Evolutionary conservation across 2,329 filamentous ascomycete genomes (phyloP).

Genomic region (Colletotrichum sp.): DNA sequence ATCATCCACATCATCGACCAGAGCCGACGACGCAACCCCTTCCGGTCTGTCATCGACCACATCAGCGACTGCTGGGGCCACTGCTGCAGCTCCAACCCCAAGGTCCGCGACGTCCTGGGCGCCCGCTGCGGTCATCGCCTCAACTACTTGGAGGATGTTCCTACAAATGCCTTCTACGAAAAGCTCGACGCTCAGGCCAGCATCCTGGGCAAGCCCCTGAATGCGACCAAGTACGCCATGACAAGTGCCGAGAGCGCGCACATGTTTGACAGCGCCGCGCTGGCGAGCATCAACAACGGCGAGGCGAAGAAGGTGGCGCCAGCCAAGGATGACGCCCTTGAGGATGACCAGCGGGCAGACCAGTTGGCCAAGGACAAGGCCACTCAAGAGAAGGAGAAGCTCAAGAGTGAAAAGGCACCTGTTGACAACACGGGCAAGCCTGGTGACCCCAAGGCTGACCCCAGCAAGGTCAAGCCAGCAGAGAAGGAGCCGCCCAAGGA

Average conservation of each 20-base stretch:
- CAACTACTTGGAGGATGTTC: constrained; percentile 18
- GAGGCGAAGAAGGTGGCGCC: constrained; percentile 13
- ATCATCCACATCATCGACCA: constrained; percentile 34
- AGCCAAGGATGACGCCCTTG: constrained; percentile 5
- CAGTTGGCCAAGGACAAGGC: constrained; percentile 1
- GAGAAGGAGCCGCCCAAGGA: not conserved
- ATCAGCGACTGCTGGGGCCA: constrained; percentile 24
- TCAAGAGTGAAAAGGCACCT: constrained; percentile 10
- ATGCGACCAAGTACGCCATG: constrained; percentile 21
- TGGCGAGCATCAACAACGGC: constrained; percentile 3
- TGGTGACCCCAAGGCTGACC: constrained; percentile 12
- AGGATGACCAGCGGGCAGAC: constrained; percentile 19
- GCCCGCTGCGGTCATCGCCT: constrained; percentile 23
- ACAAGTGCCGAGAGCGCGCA: constrained; percentile 2
- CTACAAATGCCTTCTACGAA: constrained; percentile 17
- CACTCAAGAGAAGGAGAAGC: constrained; percentile 5
- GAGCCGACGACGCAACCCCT: constrained; percentile 22
- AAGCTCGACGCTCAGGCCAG: constrained; percentile 17
- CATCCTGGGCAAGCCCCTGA: constrained; percentile 15
- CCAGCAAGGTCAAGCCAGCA: not conserved
- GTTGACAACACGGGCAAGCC: constrained; percentile 9
- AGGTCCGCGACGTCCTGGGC: constrained; percentile 18
- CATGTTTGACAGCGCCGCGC: constrained; percentile 15
- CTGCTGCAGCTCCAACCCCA: constrained; percentile 22
- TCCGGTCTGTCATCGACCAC: constrained; percentile 16